Percentiles rank a stretch among this genome's conserved stretches.
These are phyloP conservation scores for Plasmodiophora brassicae DNA, from an alignment of 208 protist genomes.

Conservation along the genomic window DNA sequence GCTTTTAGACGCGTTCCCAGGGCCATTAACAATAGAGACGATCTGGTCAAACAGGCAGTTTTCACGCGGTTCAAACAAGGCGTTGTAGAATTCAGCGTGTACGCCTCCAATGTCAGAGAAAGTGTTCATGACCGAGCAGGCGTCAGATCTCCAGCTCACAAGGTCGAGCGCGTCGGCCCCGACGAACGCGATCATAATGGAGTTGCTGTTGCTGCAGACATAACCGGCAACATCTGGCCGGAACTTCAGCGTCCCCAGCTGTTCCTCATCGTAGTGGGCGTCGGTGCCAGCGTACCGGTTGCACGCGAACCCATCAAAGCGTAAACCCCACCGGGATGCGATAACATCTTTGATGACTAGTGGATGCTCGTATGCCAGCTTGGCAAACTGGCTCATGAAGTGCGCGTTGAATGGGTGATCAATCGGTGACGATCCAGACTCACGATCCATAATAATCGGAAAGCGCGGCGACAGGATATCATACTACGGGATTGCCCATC, in stretches of 20 bases:
- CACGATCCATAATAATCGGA: background rate
- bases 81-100: background rate
- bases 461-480: background rate
- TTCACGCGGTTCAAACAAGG: background rate
- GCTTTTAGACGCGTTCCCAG: background rate
- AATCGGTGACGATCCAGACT: background rate
- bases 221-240: background rate
- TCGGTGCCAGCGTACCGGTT: background rate
- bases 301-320: background rate
- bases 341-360: background rate
- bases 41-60: constrained; percentile 16
- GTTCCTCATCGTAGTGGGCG: background rate
- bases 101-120: background rate
- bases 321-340: background rate
- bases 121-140: background rate
- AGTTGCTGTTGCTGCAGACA: background rate
- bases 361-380: constrained; percentile 23
- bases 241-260: too few species aligned
- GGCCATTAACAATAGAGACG: background rate
- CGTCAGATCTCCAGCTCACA: background rate
- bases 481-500: background rate
- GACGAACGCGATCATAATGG: background rate
- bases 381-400: constrained; percentile 11
- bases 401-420: constrained; percentile 29
- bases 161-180: background rate